These are phyloP conservation scores for Blastobotrys robertii DNA, from an alignment of 805 yeast species.

Conservation along the genomic window DNA sequence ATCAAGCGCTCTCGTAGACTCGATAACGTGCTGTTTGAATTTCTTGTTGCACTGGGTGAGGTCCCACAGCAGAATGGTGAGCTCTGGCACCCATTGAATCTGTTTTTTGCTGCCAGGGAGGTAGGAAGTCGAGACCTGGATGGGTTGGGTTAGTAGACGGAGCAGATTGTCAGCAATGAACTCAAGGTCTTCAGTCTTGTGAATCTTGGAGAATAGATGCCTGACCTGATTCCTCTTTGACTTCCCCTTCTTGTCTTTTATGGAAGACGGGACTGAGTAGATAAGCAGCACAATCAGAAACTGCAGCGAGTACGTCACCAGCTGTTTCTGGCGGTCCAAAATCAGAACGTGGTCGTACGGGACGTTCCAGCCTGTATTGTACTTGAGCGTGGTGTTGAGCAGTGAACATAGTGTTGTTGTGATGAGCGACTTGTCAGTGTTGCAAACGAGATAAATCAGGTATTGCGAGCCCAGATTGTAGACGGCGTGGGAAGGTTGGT, in stretches of 20 bases:
- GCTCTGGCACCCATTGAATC: constrained; percentile 42
- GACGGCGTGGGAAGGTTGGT: constrained; percentile 34
- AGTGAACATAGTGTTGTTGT: constrained; percentile 52
- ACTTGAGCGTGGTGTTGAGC: constrained; percentile 43
- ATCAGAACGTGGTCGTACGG: constrained; percentile 25
- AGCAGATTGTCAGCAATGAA: constrained; percentile 23
- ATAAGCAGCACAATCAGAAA: constrained; percentile 50
- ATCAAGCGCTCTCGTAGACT: constrained; percentile 42
- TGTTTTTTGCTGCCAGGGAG: constrained; percentile 22
- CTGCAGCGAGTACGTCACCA: constrained; percentile 51
- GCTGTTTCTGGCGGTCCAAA: constrained; percentile 21
- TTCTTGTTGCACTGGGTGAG: constrained; percentile 59
- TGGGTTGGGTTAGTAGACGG: constrained; percentile 30
- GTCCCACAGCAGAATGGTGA: constrained; percentile 65
- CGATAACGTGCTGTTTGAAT: constrained; percentile 27
- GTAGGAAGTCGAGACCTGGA: constrained; percentile 27
- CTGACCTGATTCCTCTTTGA: constrained; percentile 23
- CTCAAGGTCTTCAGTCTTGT: constrained; percentile 26
- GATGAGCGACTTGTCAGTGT: constrained; percentile 38
- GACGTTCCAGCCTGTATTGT: constrained; percentile 27
- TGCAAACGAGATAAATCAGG: constrained; percentile 43
- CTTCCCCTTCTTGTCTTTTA: constrained; percentile 4
- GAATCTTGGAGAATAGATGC: constrained; percentile 26
- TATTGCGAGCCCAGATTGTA: constrained; percentile 50
- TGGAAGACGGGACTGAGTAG: constrained; percentile 48